Evolutionary conservation across 2,329 filamentous ascomycete species (phyloP).

Genomic region (Paramyrothecium roridum): DNA sequence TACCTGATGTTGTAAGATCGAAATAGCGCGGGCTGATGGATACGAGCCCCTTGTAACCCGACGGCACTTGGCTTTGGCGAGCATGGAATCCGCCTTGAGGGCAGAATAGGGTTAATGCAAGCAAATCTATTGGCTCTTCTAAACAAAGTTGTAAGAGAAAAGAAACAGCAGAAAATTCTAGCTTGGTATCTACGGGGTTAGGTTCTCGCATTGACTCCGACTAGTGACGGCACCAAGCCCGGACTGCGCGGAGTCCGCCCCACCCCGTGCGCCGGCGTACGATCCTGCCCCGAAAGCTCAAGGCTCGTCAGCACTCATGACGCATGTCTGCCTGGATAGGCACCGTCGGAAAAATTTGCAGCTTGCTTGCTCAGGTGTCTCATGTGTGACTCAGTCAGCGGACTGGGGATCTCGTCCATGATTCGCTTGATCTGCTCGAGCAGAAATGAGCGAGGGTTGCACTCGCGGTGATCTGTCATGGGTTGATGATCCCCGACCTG

Average conservation of each 20-base stretch:
- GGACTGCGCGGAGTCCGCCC: neutral
- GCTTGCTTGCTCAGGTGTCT: neutral
- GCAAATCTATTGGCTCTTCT: neutral
- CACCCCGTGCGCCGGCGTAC: neutral
- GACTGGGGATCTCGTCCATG: conserved; percentile 13
- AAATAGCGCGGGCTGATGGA: neutral
- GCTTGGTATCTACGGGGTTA: neutral
- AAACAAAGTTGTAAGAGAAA: neutral
- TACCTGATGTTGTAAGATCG: neutral
- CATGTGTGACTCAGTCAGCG: neutral
- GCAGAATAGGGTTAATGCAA: neutral
- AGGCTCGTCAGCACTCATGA: neutral
- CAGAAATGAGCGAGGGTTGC: conserved; percentile 15
- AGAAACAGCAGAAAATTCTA: neutral
- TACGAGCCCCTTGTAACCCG: neutral
- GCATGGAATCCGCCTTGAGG: neutral
- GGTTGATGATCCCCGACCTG: conserved; percentile 2
- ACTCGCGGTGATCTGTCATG: conserved; percentile 12
- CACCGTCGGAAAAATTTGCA: neutral
- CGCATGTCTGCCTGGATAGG: neutral
- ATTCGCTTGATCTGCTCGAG: conserved; percentile 13
- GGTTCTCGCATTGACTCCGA: neutral
- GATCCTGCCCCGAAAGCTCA: neutral
- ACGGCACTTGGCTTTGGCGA: neutral
- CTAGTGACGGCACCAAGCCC: neutral